Evolutionary conservation across 2,329 filamentous ascomycete species (phyloP).

Genomic region (Emmonsiellopsis sp.): DNA sequence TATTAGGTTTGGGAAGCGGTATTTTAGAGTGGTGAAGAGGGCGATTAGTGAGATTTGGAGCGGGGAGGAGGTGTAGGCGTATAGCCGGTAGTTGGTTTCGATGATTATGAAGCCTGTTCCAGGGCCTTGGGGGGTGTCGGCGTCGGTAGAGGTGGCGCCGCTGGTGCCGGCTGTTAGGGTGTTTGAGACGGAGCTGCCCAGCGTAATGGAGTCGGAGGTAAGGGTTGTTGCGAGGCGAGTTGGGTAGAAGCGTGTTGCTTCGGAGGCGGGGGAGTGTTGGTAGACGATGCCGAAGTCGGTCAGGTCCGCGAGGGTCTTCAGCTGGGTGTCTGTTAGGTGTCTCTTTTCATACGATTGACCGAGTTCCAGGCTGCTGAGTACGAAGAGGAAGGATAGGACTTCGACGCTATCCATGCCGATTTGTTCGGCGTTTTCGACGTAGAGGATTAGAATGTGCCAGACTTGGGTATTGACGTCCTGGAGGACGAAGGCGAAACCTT

Average conservation of each 20-base stretch:
- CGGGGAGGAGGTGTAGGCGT: slow-evolving; percentile 90
- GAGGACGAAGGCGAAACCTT: slow-evolving; percentile 87
- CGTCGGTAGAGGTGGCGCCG: slow-evolving; percentile 17
- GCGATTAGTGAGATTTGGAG: slow-evolving; percentile 90
- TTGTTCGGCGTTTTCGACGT: slow-evolving; percentile 72
- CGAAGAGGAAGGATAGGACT: slow-evolving; percentile 91
- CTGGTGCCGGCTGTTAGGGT: slow-evolving; percentile 38
- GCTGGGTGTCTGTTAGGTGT: slow-evolving; percentile 70
- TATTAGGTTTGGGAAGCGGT: slow-evolving; percentile 90
- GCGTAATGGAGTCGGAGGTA: slow-evolving; percentile 63
- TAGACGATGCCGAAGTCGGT: slow-evolving; percentile 91
- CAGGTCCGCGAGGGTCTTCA: slow-evolving; percentile 81
- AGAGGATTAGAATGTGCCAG: slow-evolving; percentile 89
- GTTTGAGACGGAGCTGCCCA: slow-evolving; percentile 63
- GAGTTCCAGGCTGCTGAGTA: slow-evolving; percentile 85
- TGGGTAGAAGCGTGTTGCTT: slow-evolving; percentile 61
- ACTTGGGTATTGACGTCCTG: slow-evolving; percentile 96
- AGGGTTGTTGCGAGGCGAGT: slow-evolving; percentile 91
- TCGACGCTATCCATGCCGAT: slow-evolving; percentile 80
- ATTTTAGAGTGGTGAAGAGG: slow-evolving; percentile 78
- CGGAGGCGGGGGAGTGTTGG: slow-evolving; percentile 33
- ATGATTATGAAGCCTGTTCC: slow-evolving; percentile 75
- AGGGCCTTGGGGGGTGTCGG: slow-evolving; percentile 22
- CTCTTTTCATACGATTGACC: slow-evolving; percentile 84
- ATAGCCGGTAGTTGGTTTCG: slow-evolving; percentile 95